These are phyloP conservation scores for Fistulina hepatica DNA, from an alignment of 1,284 basidiomycete genomes.

Conservation along the genomic window DNA sequence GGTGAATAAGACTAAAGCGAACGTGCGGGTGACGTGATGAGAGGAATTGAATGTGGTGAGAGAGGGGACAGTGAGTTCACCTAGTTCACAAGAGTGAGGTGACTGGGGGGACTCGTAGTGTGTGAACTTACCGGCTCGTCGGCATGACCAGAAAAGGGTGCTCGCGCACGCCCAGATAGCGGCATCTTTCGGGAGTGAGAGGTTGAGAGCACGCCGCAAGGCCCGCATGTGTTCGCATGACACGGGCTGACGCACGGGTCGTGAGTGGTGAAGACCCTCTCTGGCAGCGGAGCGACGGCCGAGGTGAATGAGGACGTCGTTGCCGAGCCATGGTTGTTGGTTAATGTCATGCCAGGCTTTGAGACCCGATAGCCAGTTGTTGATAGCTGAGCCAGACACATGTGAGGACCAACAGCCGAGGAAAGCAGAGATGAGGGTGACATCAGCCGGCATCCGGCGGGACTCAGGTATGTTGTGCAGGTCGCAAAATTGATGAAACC, in stretches of 20 bases:
- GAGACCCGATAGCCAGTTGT: constrained; percentile 7
- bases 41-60: constrained; percentile 5
- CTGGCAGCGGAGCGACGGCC: too few relatives aligned
- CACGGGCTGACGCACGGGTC: constrained; percentile 6
- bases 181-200: neutral
- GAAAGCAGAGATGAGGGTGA: constrained; percentile 20
- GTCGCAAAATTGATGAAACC: constrained; percentile 28
- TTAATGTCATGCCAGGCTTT: neutral
- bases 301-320: constrained; percentile 1
- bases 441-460: constrained; percentile 23
- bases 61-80: too few relatives aligned
- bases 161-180: constrained; percentile 1
- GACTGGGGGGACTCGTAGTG: neutral
- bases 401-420: constrained; percentile 9
- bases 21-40: constrained; percentile 4
- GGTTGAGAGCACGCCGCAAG: constrained; percentile 3
- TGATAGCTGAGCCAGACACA: neutral
- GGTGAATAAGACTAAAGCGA: neutral
- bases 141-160: constrained; percentile 4
- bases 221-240: constrained; percentile 2
- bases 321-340: constrained; percentile 4
- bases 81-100: too few relatives aligned
- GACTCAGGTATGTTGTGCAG: constrained; percentile 18
- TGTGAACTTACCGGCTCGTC: constrained; percentile 5
- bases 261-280: too few relatives aligned